These are phyloP conservation scores for Neurospora sp. DNA, from an alignment of 495 filamentous ascomycete species.

Conservation along the genomic window DNA sequence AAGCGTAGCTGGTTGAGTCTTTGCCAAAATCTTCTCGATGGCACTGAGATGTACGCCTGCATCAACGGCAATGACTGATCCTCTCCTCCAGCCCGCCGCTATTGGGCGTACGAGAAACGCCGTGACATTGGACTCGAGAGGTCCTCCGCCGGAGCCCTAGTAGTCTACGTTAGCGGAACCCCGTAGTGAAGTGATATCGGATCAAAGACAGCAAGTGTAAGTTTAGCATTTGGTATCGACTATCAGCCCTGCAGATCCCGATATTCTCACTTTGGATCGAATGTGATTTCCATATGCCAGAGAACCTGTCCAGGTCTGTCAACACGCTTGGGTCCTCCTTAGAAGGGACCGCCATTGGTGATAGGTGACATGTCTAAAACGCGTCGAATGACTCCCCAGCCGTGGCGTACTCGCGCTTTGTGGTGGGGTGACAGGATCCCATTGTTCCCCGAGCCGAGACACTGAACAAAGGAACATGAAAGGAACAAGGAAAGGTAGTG, in stretches of 20 bases:
- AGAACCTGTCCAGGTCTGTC: neutral
- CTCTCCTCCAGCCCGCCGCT: conserved; percentile 63
- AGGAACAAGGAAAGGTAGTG: neutral
- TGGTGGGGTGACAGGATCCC: neutral
- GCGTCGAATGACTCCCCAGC: neutral
- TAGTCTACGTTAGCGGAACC: conserved; percentile 14
- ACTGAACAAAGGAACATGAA: neutral
- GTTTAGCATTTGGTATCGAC: too few species aligned
- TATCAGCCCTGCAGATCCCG: neutral
- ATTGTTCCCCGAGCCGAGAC: neutral
- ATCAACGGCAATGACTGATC: conserved; percentile 81
- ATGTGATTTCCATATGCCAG: neutral
- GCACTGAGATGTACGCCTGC: conserved; percentile 82
- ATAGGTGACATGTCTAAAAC: neutral
- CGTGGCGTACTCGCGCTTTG: neutral
- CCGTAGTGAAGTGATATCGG: neutral
- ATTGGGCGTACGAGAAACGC: conserved; percentile 79
- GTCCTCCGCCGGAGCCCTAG: conserved; percentile 85
- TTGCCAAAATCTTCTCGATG: conserved; percentile 60
- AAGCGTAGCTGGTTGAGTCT: conserved; percentile 35
- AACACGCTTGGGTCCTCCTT: neutral
- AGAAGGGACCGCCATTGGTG: neutral
- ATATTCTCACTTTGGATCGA: neutral
- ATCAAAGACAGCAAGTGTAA: too few species aligned
- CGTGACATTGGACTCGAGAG: conserved; percentile 79